Evolutionary conservation across 2,329 filamentous ascomycete genomes (phyloP).

Genomic region (Paecilomyces sp.): DNA sequence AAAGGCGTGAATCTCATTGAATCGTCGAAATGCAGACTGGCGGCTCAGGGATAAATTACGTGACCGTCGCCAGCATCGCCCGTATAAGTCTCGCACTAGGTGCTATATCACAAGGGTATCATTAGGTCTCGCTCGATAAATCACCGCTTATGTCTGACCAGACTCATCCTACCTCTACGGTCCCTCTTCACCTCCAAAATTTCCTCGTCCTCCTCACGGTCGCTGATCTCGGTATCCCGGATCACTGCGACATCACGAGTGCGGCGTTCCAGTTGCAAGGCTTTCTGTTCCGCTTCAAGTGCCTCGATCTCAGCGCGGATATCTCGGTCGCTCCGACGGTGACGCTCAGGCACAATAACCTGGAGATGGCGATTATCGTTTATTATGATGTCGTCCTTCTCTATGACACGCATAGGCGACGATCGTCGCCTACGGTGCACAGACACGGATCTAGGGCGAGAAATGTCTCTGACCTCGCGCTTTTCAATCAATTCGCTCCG

Average conservation of each 20-base stretch:
- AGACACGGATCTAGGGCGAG: slow-evolving; percentile 29
- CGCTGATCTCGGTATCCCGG: slow-evolving; percentile 26
- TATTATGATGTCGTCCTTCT: slow-evolving; percentile 22
- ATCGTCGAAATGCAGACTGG: background rate
- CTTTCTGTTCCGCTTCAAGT: slow-evolving; percentile 59
- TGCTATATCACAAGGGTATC: slow-evolving; percentile 37
- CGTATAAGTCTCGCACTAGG: slow-evolving; percentile 58
- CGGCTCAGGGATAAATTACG: slow-evolving; percentile 34
- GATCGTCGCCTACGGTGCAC: slow-evolving; percentile 25
- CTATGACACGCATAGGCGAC: slow-evolving; percentile 28
- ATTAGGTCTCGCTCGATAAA: background rate
- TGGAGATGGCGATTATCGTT: slow-evolving; percentile 35
- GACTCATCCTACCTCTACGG: slow-evolving; percentile 82
- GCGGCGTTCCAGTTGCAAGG: slow-evolving; percentile 49
- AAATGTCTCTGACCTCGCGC: slow-evolving; percentile 17
- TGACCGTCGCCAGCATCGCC: slow-evolving; percentile 65
- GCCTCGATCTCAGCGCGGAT: slow-evolving; percentile 66
- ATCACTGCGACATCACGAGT: slow-evolving; percentile 25
- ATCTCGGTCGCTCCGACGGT: slow-evolving; percentile 50
- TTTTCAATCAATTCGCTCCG: slow-evolving; percentile 19
- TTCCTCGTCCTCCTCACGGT: slow-evolving; percentile 41
- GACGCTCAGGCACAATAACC: slow-evolving; percentile 45
- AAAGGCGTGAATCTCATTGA: background rate
- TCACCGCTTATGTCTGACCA: slow-evolving; percentile 19
- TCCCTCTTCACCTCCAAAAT: slow-evolving; percentile 68